phyloP scores from a whole-genome alignment of 73 alveolate species.

The Tetrahymena thermophila region DNA sequence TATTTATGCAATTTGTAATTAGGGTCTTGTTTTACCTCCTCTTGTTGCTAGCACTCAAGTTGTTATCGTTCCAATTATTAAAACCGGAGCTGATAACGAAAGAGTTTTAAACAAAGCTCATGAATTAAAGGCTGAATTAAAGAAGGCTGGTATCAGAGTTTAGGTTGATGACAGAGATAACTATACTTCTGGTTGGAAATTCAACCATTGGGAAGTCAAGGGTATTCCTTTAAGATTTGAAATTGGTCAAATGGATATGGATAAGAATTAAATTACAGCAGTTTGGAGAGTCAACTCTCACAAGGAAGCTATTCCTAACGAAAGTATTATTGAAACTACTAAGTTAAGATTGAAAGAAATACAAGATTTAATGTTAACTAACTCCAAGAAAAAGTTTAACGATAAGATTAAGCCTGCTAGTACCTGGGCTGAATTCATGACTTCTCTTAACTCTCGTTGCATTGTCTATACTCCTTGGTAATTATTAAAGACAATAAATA shows the following conservation, averaged over 20 bases:
- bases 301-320: constrained; percentile 53
- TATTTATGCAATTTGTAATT: neutral
- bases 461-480: constrained; percentile 91
- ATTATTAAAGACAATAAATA: neutral
- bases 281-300: constrained; percentile 73
- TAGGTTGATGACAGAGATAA: constrained; percentile 90
- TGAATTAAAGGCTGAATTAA: constrained; percentile 45
- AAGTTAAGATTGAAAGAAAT: constrained; percentile 68
- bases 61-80: constrained; percentile 89
- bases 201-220: constrained; percentile 98
- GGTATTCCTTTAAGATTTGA: constrained; percentile 99
- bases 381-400: constrained; percentile 65
- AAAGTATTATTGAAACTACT: constrained; percentile 58
- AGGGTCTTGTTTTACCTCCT: constrained; percentile 99
- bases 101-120: constrained; percentile 56
- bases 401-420: constrained; percentile 72
- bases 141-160: constrained; percentile 72
- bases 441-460: constrained; percentile 73
- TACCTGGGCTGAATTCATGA: constrained; percentile 90
- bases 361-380: constrained; percentile 84
- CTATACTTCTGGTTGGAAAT: constrained; percentile 99
- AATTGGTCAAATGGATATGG: constrained; percentile 82
- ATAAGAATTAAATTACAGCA: constrained; percentile 53
- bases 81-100: constrained; percentile 70
- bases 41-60: constrained; percentile 95